Conservation (phyloP, 2,329 filamentous ascomycete genomes). For the Penicillium corylophilum region DNA sequence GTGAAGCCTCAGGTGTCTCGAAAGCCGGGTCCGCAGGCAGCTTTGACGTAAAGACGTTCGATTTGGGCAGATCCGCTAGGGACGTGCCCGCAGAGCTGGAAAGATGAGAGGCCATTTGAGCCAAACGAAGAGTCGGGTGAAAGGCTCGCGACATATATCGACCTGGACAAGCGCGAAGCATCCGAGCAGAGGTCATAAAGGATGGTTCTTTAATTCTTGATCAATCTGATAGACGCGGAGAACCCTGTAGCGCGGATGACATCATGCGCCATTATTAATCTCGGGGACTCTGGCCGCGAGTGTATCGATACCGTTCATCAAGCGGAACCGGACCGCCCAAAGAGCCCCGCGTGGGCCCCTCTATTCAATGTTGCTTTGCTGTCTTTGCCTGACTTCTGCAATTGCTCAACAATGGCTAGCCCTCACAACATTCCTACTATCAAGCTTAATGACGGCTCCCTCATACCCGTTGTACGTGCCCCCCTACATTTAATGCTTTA, state of each 20-base stretch:
- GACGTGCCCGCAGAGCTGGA: constrained; percentile 34
- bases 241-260: constrained; percentile 10
- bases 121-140: constrained; percentile 33
- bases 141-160: constrained; percentile 27
- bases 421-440: constrained; percentile 41
- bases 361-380: no score
- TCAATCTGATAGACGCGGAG: constrained; percentile 4
- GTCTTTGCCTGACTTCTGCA: background rate
- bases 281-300: background rate
- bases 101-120: constrained; percentile 49
- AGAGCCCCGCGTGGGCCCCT: background rate
- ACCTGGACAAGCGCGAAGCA: constrained; percentile 8
- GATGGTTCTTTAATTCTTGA: background rate
- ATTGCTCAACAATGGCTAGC: constrained; percentile 1
- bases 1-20: constrained; percentile 76
- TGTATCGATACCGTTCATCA: background rate
- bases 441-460: constrained; percentile 57
- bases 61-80: constrained; percentile 58
- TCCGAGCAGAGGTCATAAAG: constrained; percentile 8
- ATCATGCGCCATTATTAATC: constrained; percentile 23
- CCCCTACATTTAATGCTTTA: no score
- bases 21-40: constrained; percentile 76
- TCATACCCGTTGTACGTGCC: constrained; percentile 54
- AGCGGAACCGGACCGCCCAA: background rate
- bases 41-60: constrained; percentile 62